These are phyloP conservation scores for Globisporangium lucens DNA, from an alignment of 352 stramenopile genomes.

Conservation along the genomic window DNA sequence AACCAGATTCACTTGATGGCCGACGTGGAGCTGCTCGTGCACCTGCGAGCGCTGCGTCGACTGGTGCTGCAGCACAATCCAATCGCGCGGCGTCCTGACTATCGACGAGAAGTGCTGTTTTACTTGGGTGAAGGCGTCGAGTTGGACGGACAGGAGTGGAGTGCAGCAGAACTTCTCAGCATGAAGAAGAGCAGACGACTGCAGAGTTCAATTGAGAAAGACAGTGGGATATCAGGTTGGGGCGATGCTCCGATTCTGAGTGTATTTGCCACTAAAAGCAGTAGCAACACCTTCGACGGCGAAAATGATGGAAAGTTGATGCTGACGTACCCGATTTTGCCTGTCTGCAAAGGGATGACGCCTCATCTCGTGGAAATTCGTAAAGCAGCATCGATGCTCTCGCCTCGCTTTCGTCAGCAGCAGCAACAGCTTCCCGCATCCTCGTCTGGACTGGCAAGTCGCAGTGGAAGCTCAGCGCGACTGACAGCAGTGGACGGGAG, in stretches of 20 bases:
- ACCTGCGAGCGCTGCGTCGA: constrained; percentile 33
- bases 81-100: constrained; percentile 64
- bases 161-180: constrained; percentile 49
- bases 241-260: constrained; percentile 1
- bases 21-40: constrained; percentile 51
- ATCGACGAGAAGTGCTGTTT: constrained; percentile 78
- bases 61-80: constrained; percentile 77
- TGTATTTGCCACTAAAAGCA: not conserved
- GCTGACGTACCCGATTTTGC: constrained; percentile 37
- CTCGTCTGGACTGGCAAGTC: not conserved
- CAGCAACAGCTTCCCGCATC: constrained; percentile 4
- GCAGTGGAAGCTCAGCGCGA: constrained; percentile 4
- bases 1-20: constrained; percentile 55
- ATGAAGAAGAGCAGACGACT: constrained; percentile 70
- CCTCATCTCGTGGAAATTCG: constrained; percentile 47
- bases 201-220: constrained; percentile 15
- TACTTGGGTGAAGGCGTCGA: constrained; percentile 66
- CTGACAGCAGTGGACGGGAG: constrained; percentile 7
- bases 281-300: not conserved
- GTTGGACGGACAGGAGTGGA: constrained; percentile 67
- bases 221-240: constrained; percentile 11
- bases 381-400: constrained; percentile 35
- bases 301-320: constrained; percentile 26
- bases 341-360: constrained; percentile 17
- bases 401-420: constrained; percentile 21